phyloP scores from a whole-genome alignment of 306 rosid genomes.

The Dalbergia oliveri region DNA sequence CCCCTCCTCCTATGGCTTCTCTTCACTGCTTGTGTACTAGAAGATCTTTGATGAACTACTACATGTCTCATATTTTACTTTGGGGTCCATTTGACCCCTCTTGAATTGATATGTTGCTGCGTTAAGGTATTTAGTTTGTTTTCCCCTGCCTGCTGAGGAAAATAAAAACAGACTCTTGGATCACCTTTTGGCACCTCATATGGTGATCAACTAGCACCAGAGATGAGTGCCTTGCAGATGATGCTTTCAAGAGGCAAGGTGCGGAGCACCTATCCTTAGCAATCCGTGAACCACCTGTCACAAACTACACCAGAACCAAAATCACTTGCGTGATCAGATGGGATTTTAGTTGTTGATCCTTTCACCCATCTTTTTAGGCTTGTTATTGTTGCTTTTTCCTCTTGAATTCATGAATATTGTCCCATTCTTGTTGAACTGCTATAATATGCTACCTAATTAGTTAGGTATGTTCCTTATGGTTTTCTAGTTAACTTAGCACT shows the following conservation, averaged over 20 bases:
- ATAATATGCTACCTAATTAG: conserved; percentile 12
- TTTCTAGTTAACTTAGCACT: conserved; percentile 31
- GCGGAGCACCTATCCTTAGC: conserved; percentile 5
- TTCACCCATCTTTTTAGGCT: conserved; percentile 22
- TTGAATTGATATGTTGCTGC: neutral
- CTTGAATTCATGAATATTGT: neutral
- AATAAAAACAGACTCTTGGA: conserved; percentile 15
- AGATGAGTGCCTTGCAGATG: conserved; percentile 16
- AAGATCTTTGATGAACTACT: neutral
- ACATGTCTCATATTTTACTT: neutral
- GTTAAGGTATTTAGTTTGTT: neutral
- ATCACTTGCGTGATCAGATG: neutral
- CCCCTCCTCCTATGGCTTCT: no score
- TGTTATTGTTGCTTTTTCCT: neutral
- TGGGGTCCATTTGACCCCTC: neutral
- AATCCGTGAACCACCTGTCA: neutral
- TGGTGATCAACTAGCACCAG: conserved; percentile 7
- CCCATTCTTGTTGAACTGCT: conserved; percentile 20
- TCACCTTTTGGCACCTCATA: neutral
- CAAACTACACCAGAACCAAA: no score
- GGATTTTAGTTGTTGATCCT: conserved; percentile 10
- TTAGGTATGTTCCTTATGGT: conserved; percentile 4
- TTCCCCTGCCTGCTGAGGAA: conserved; percentile 7
- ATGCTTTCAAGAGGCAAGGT: conserved; percentile 26
- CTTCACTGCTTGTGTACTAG: no score